Evolutionary conservation across 2,329 filamentous ascomycete genomes (phyloP).

Genomic region (Paecilomyces formosus): DNA sequence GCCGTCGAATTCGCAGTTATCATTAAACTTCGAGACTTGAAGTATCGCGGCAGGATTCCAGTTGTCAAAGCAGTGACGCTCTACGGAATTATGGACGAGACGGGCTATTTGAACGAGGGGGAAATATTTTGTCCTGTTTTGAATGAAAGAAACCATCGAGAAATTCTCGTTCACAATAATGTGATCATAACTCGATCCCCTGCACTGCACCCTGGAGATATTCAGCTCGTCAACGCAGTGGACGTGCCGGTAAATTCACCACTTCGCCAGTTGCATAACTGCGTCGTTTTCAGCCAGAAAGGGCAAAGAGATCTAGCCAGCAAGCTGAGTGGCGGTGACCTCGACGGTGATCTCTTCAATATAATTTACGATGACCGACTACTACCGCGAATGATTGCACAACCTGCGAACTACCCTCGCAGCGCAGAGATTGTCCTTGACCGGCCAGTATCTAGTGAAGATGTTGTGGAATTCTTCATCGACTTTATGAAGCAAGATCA

Average conservation of each 20-base stretch:
- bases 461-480: slow-evolving; percentile 79
- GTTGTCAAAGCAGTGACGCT: slow-evolving; percentile 65
- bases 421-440: slow-evolving; percentile 52
- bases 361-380: slow-evolving; percentile 63
- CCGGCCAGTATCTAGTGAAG: slow-evolving; percentile 50
- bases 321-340: slow-evolving; percentile 70
- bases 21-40: slow-evolving; percentile 64
- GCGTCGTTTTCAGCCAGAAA: slow-evolving; percentile 67
- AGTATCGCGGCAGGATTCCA: slow-evolving; percentile 70
- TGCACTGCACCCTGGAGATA: slow-evolving; percentile 72
- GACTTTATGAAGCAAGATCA: slow-evolving; percentile 64
- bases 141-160: slow-evolving; percentile 20
- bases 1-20: slow-evolving; percentile 64
- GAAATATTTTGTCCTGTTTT: slow-evolving; percentile 62
- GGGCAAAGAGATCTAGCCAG: slow-evolving; percentile 70
- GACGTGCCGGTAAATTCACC: slow-evolving; percentile 54
- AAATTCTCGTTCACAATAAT: slow-evolving; percentile 24
- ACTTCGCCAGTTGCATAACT: slow-evolving; percentile 58
- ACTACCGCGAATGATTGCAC: slow-evolving; percentile 36
- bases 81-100: slow-evolving; percentile 80
- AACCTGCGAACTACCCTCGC: slow-evolving; percentile 63
- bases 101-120: slow-evolving; percentile 56
- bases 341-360: slow-evolving; percentile 77
- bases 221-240: slow-evolving; percentile 59
- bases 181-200: slow-evolving; percentile 71